Conservation (phyloP, 169 alveolate species). For the Plasmodium gaboni region DNA sequence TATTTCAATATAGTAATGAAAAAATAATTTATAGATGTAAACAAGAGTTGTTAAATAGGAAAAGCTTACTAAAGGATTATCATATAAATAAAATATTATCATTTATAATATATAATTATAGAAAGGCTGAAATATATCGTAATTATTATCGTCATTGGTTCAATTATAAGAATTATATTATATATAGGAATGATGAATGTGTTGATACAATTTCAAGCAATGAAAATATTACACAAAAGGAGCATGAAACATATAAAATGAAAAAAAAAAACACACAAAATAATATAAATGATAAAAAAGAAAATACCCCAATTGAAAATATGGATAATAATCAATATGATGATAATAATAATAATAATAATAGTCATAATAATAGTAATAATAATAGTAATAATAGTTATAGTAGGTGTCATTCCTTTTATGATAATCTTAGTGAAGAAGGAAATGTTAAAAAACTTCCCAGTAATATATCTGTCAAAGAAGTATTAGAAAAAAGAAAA, state of each 20-base stretch:
- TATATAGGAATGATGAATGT: not conserved
- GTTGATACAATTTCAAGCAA: not conserved
- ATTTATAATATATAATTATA: constrained; percentile 24
- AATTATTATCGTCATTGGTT: constrained; percentile 16
- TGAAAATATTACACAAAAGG: not conserved
- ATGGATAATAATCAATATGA: not conserved
- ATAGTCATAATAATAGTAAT: not conserved
- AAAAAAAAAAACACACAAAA: not conserved
- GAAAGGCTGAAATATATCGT: not conserved
- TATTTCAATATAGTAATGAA: not conserved
- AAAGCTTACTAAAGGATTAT: constrained; percentile 30
- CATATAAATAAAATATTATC: constrained; percentile 46
- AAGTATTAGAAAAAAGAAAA: constrained; percentile 4
- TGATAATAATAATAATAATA: not conserved
- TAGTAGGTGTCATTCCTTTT: not conserved
- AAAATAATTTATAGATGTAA: constrained; percentile 9
- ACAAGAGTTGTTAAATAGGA: constrained; percentile 28
- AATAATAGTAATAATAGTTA: not conserved
- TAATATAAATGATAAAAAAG: not conserved
- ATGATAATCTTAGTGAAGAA: not conserved
- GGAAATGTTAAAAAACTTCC: not conserved
- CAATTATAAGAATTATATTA: not conserved
- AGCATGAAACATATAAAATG: not conserved
- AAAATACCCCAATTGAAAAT: not conserved
- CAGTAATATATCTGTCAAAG: not conserved